phyloP scores from a whole-genome alignment of 1,284 basidiomycete genomes.

The Puccinia sorghi region DNA sequence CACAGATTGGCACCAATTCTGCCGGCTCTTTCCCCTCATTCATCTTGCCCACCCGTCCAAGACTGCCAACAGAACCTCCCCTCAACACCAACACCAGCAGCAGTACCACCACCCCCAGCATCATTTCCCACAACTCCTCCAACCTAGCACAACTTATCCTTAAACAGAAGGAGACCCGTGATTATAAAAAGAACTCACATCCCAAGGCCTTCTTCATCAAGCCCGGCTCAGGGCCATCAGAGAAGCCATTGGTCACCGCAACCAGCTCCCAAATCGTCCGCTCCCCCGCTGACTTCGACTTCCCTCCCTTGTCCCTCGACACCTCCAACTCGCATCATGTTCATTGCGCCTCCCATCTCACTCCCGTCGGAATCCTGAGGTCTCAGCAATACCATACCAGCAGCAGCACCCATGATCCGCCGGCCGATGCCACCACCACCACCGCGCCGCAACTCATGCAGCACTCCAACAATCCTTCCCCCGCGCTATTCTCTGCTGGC shows the following conservation, averaged over 20 bases:
- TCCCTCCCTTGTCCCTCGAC: constrained; percentile 18
- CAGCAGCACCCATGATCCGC: background rate
- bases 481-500: background rate
- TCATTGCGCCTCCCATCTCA: background rate
- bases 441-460: background rate
- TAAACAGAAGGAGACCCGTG: constrained; percentile 28
- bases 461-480: background rate
- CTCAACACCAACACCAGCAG: too few species aligned
- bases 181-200: constrained; percentile 14
- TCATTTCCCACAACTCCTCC: background rate
- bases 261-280: constrained; percentile 39
- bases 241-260: constrained; percentile 16
- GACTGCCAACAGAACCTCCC: background rate
- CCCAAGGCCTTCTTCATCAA: constrained; percentile 38
- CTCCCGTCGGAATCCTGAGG: constrained; percentile 3
- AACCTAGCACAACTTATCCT: constrained; percentile 27
- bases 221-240: constrained; percentile 2
- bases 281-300: constrained; percentile 25
- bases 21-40: background rate
- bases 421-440: background rate
- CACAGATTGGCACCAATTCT: background rate
- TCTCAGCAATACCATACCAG: background rate
- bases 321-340: background rate
- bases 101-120: background rate
- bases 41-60: background rate